Conservation (phyloP, 768 basidiomycete genomes). For the Lactarius indigo region DNA sequence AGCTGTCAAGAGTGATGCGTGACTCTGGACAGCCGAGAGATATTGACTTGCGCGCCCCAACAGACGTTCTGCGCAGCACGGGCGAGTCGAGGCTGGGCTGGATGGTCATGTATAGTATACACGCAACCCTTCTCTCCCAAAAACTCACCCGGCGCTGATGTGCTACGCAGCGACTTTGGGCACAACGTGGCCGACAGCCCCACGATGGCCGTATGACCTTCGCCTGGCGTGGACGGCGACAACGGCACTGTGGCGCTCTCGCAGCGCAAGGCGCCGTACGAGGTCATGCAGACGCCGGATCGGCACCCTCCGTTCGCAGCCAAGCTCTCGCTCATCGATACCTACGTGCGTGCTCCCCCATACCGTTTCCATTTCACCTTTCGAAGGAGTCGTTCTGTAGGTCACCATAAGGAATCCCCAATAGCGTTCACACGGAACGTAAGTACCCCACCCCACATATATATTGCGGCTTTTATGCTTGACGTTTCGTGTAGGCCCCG, state of each 20-base stretch:
- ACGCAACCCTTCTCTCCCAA: no score
- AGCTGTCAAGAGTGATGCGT: no score
- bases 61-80: slow-evolving; percentile 27
- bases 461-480: no score
- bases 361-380: background rate
- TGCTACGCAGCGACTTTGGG: slow-evolving; percentile 67
- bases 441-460: no score
- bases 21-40: no score
- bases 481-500: slow-evolving; percentile 37
- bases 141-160: no score
- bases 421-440: slow-evolving; percentile 8
- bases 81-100: slow-evolving; percentile 23
- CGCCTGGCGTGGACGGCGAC: slow-evolving; percentile 44
- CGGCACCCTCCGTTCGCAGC: slow-evolving; percentile 51
- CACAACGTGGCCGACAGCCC: slow-evolving; percentile 48
- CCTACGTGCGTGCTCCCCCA: slow-evolving; percentile 35
- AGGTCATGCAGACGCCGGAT: slow-evolving; percentile 56
- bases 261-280: slow-evolving; percentile 52
- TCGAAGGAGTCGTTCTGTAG: background rate
- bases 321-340: slow-evolving; percentile 32
- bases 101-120: slow-evolving; percentile 29
- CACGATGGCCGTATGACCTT: slow-evolving; percentile 76
- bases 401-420: slow-evolving; percentile 10
- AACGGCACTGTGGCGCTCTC: slow-evolving; percentile 52
- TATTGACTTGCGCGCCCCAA: background rate